Conservation (phyloP, 106 monocot species). For the Vanilla planifolia region DNA sequence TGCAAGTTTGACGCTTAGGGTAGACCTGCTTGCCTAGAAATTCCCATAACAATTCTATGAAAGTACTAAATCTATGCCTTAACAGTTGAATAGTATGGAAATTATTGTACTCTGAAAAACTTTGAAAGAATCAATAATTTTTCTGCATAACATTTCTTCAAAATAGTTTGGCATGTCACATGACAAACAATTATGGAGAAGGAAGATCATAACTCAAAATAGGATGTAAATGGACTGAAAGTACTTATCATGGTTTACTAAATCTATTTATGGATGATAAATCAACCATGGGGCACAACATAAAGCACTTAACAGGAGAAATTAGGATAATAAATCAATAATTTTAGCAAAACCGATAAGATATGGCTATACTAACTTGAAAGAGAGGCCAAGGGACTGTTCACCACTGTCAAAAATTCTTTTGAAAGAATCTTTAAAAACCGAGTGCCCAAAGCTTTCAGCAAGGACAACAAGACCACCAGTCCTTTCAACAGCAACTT, state of each 20-base stretch:
- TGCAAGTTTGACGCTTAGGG: no score
- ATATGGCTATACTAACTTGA: constrained; percentile 63
- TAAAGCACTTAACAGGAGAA: background rate
- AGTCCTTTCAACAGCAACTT: constrained; percentile 90
- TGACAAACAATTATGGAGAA: background rate
- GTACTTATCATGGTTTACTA: no score
- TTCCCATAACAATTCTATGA: no score
- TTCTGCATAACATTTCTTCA: background rate
- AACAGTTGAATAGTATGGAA: no score
- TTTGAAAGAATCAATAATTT: background rate
- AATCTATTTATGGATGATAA: no score
- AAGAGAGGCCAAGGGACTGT: constrained; percentile 91
- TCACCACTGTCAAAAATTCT: constrained; percentile 90
- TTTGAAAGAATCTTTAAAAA: constrained; percentile 95
- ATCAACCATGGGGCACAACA: no score
- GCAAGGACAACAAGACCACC: constrained; percentile 97
- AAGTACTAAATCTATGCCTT: no score
- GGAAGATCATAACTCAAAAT: background rate
- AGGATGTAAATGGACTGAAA: background rate
- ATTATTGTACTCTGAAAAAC: no score
- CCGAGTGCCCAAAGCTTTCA: constrained; percentile 95
- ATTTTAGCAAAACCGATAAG: background rate
- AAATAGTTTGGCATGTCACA: background rate
- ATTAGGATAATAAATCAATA: constrained; percentile 1
- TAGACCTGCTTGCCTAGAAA: no score